Base-by-base conservation (phyloP, 257 asterid species). In the Voacanga thouarsii region DNA sequence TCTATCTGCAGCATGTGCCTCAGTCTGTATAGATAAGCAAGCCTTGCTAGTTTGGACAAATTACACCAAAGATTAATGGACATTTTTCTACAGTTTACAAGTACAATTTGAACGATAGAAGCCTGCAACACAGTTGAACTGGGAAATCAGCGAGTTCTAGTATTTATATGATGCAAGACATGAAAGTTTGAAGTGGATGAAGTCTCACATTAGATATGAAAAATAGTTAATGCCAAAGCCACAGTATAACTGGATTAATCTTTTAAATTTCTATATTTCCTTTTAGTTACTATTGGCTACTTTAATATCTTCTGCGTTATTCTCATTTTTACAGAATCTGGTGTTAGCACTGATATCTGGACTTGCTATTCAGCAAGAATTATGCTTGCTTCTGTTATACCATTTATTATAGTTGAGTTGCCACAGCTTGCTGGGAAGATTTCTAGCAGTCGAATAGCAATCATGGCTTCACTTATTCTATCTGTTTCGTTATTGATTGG, bases 301-400 rank as follows among this genome's bases (percentile, higher is more conserved):
- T 66, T 37, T 5, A 10, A 30, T 11, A 21, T 55, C n/a, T 14
- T 64, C 12, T 15, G n/a, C 3, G 15, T 33, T 14, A 37, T 16
- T 33, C n/a, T 37, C 14, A 18, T 18, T 33, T 66, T 50, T 64
- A 75, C 89, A 87, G 92, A 83, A 26, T 83, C 87, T 26, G 88
- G 91, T 10, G 76, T 85, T 72, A 84, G 74, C 30, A 84, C 82
- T 14, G 92, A 89, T 81, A 76, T 75, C 60, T 78, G 82, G 83
- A 89, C 92, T 26, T 63, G 86, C 63, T 87, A 85, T 71, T 82
- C 91, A 23, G 91, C 88, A 68, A 83, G 90, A 82, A 84, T 89
- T 72, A 89, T 87, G 90, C 88, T 87, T 33, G 84, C 87, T 72
- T 89, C 91, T 66, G 77, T 85, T 79, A 81, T 84, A 76, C 89